Conservation (phyloP, 75 land plant genomes). For the Sequoia sempervirens region DNA sequence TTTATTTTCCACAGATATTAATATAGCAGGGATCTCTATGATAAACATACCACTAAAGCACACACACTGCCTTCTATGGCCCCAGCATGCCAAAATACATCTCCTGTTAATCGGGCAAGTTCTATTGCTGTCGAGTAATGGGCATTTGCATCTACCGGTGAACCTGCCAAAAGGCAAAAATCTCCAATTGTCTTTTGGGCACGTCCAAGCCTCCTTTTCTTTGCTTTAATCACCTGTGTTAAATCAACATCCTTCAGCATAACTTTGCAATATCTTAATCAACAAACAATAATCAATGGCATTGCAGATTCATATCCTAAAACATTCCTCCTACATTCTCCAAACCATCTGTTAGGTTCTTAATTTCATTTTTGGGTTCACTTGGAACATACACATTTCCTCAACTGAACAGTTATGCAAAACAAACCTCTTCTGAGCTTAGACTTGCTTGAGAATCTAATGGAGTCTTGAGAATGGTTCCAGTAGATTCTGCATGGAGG, state of each 20-base stretch:
- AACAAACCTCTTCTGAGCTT: constrained; percentile 89
- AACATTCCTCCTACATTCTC: background rate
- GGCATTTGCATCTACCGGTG: constrained; percentile 94
- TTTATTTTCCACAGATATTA: background rate
- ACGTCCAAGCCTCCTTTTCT: constrained; percentile 85
- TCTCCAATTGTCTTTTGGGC: constrained; percentile 97
- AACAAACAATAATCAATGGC: background rate
- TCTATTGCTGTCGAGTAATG: constrained; percentile 92
- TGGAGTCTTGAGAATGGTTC: constrained; percentile 87
- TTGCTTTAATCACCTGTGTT: constrained; percentile 75
- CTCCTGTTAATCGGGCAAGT: constrained; percentile 84
- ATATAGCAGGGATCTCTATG: background rate
- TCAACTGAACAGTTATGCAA: background rate
- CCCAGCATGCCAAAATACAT: constrained; percentile 95
- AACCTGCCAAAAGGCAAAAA: constrained; percentile 91
- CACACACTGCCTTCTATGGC: constrained; percentile 95
- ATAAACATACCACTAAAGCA: constrained; percentile 65
- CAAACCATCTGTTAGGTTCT: background rate
- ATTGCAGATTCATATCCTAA: background rate
- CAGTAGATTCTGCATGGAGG: constrained; percentile 85
- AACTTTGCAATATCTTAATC: background rate
- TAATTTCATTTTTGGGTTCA: background rate
- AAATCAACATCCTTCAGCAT: background rate
- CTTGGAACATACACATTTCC: background rate
- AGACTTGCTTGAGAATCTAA: constrained; percentile 93